phyloP scores from a whole-genome alignment of 768 basidiomycete species.

The Pleurotus citrinopileatus region DNA sequence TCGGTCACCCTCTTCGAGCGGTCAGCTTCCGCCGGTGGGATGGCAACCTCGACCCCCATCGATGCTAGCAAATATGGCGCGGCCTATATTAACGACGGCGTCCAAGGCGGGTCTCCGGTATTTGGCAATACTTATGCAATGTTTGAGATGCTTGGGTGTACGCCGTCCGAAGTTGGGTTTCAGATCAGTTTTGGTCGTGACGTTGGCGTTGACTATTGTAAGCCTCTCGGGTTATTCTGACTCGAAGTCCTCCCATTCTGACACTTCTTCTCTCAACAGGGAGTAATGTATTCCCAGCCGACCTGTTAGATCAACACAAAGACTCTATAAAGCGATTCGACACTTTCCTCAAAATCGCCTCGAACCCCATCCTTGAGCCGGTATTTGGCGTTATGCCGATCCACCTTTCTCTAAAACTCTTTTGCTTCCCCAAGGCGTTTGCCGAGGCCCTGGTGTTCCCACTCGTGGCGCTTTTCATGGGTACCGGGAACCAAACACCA shows the following conservation, averaged over 20 bases:
- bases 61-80: conserved; percentile 24
- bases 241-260: neutral
- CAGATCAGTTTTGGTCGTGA: conserved; percentile 30
- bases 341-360: conserved; percentile 25
- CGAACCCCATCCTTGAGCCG: conserved; percentile 22
- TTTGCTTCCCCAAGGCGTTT: conserved; percentile 29
- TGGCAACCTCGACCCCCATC: conserved; percentile 27
- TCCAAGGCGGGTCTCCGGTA: conserved; percentile 29
- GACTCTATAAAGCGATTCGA: conserved; percentile 29
- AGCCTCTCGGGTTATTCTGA: neutral
- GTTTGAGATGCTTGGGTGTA: conserved; percentile 28
- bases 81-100: conserved; percentile 30
- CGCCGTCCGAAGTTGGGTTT: conserved; percentile 25
- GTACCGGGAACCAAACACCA: conserved; percentile 31
- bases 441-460: conserved; percentile 29
- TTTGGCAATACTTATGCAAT: conserved; percentile 30
- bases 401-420: conserved; percentile 25
- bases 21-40: conserved; percentile 24
- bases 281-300: conserved; percentile 26
- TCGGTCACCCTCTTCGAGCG: conserved; percentile 26
- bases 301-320: conserved; percentile 7
- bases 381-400: conserved; percentile 28
- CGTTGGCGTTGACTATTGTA: conserved; percentile 24
- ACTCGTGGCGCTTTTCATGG: conserved; percentile 29
- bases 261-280: neutral